These are phyloP conservation scores for Kwoniella pini DNA, from an alignment of 768 basidiomycete species.

Conservation along the genomic window DNA sequence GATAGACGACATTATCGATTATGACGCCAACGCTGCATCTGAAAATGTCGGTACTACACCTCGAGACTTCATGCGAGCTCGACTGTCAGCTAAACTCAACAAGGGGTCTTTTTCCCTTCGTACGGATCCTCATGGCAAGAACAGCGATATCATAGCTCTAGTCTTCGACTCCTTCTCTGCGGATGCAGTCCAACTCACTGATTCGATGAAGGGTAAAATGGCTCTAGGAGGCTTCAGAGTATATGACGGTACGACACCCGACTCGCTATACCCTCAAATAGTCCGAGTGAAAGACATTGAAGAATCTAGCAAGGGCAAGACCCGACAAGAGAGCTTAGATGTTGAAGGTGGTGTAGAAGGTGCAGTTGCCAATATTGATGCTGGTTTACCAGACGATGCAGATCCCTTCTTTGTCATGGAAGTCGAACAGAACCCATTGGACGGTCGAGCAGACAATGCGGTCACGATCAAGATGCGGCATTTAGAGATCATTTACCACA, in stretches of 20 bases:
- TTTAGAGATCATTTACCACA: slow-evolving; percentile 96
- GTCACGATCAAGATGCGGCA: slow-evolving; percentile 86
- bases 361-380: slow-evolving; percentile 31
- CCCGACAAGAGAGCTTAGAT: slow-evolving; percentile 36
- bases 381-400: slow-evolving; percentile 53
- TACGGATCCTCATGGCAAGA: slow-evolving; percentile 65
- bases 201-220: slow-evolving; percentile 80
- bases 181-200: slow-evolving; percentile 76
- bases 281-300: slow-evolving; percentile 71
- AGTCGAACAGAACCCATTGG: slow-evolving; percentile 88
- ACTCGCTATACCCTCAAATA: slow-evolving; percentile 83
- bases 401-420: slow-evolving; percentile 81
- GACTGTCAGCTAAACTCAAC: slow-evolving; percentile 73
- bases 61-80: slow-evolving; percentile 75
- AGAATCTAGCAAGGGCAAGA: slow-evolving; percentile 10
- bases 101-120: slow-evolving; percentile 85
- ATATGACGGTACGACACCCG: slow-evolving; percentile 82
- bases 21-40: slow-evolving; percentile 76
- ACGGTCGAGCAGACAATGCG: slow-evolving; percentile 86
- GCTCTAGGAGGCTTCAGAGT: slow-evolving; percentile 84
- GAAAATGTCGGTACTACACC: slow-evolving; percentile 68
- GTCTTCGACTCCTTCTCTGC: slow-evolving; percentile 86
- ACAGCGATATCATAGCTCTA: slow-evolving; percentile 75
- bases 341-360: slow-evolving; percentile 31
- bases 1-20: slow-evolving; percentile 86